These are phyloP conservation scores for Sporobolomyces pararoseus DNA, from an alignment of 768 basidiomycete species.

Conservation along the genomic window DNA sequence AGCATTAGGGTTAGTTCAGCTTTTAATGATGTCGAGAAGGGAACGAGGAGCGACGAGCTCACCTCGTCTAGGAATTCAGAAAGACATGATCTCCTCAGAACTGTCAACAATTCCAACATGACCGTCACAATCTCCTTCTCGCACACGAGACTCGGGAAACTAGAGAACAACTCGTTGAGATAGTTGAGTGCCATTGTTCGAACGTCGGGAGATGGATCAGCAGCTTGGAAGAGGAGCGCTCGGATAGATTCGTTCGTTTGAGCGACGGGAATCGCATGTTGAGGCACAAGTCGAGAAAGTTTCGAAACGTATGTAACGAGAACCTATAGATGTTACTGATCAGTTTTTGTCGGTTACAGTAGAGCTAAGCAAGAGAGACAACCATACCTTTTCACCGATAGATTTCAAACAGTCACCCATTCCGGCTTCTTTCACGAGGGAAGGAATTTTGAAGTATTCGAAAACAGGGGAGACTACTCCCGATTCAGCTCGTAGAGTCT, in stretches of 20 bases:
- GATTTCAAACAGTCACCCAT: constrained; percentile 47
- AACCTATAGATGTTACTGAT: constrained; percentile 55
- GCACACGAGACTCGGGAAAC: constrained; percentile 92
- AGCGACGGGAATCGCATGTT: constrained; percentile 56
- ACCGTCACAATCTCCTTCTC: constrained; percentile 79
- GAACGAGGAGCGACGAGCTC: constrained; percentile 33
- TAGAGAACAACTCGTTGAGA: constrained; percentile 75
- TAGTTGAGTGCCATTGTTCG: constrained; percentile 74
- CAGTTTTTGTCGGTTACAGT: not conserved
- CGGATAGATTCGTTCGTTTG: not conserved
- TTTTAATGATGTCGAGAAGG: not conserved
- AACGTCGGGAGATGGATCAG: not conserved
- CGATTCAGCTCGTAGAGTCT: constrained; percentile 73
- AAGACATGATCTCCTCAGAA: constrained; percentile 80
- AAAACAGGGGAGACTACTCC: constrained; percentile 77
- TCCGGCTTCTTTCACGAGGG: constrained; percentile 58
- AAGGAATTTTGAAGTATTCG: constrained; percentile 81
- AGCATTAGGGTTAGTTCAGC: not conserved
- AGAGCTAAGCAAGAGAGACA: not conserved
- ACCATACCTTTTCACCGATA: constrained; percentile 73
- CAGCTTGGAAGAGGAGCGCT: not conserved
- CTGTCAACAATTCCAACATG: constrained; percentile 83
- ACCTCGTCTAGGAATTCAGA: constrained; percentile 90
- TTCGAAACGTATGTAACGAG: constrained; percentile 70
- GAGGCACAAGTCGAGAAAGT: constrained; percentile 68